Evolutionary conservation across 805 yeast species (phyloP), one percentile per base, ranked within the genome.

Genomic region (Yarrowia sp.): DNA sequence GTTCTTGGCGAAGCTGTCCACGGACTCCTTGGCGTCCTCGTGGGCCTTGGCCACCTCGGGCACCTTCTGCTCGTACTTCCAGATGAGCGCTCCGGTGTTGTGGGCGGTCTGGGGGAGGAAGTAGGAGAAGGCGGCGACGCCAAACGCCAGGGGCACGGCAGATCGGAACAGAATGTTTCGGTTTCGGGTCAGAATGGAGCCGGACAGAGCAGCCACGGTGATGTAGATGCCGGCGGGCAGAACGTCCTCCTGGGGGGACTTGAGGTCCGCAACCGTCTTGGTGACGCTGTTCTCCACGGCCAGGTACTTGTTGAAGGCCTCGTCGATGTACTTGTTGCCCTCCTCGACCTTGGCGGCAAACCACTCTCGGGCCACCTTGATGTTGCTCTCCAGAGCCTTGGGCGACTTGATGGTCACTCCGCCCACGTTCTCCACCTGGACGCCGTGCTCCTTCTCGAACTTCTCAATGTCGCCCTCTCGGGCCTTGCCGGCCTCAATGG

Each of bases 141-240:
- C 94, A 60, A 86, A 78, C 0, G 77, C 74, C 2, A 85, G 62
- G 1, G 96, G 96, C 14, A 81, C 74, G 0, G 80, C 65, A 3
- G 79, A 76, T 68, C 85, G 83, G 12, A 87, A 69, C 2, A 85
- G 59, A 21, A 85, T 66, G 62, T 83, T 83, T 63, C 87, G 79
- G 68, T 85, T 83, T 68, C 96, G 87, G 1, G 94, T 83, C 55
- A 85, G 68, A 59, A 90, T 85, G 47, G 87, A 81, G 36, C 96
- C 96, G 7, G 90, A 75, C 61, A 90, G 77, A 2, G 84, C 80
- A 13, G 90, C 91, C 27, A 89, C 81, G 9, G 84, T 70, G 38
- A 90, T 78, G 71, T 88, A 90, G 29, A 88, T 73, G 3, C 84
- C 74, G 65, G 86, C 87, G 13, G 96, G 94, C 55, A 87, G 77